Evolutionary conservation across 148 eudicot genomes (phyloP), one percentile per base, ranked within the genome.

Genomic region (Chenopodium formosanum): DNA sequence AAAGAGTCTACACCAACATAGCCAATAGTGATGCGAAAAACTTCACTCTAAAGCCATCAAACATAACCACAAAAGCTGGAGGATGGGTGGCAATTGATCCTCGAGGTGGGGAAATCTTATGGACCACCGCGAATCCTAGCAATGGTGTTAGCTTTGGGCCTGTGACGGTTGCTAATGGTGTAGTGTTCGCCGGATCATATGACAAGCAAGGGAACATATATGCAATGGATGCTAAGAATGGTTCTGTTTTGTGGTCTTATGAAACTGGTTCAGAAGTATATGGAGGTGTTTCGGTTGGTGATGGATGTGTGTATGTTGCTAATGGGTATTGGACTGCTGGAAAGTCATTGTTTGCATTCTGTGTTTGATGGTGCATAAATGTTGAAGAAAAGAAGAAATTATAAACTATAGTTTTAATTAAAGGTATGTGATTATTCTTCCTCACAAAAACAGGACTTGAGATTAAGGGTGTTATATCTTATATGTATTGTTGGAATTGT

Each of bases 61-160:
- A 82, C 56, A 46, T 76, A 0, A 86, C 83, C 80, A 85, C 87
- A 66, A 86, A 81, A 4, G 76, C 82, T 2, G 91, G 92, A 22
- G 94, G 89, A 37, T 90, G 94, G 94, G 92, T 90, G 37, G 90
- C 91, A 1, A 85, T 90, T 88, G 88, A 88, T n/a, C 74, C 86
- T 65, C 20, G 25, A 40, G 78, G 78, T 0, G 92, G 94, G 37
- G 62, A 72, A 19, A 72, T 88, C 56, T 16, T 90, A 37, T 91
- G 94, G 94, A 83, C 92, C 0, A 91, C 90, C 0, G 90, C 80
- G 2, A 74, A 83, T 47, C 91, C 92, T 8, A 75, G 85, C 60
- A 87, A 85, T 63, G 79, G 88, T 20, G 23, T 83, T 4, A 70
- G 90, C 17, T 84, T 53, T 63, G 86, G 89, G 12, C 91, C 91